Evolutionary conservation across 108 stramenopile species (phyloP), one percentile per base, ranked within the genome.

Genomic region (Conticribra guillardii): DNA sequence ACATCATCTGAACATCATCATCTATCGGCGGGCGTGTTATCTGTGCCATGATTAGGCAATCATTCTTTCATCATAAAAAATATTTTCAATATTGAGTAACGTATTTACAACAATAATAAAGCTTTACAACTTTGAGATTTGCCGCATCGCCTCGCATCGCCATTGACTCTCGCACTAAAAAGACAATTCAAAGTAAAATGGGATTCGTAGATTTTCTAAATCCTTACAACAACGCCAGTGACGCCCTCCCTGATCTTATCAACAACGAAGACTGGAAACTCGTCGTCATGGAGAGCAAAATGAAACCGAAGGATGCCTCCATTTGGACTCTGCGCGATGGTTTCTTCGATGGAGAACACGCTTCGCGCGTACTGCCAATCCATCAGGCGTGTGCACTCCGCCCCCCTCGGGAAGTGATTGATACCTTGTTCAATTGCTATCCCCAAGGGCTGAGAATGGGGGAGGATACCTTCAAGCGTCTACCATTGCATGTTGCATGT

Each of bases 401-500:
- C 11, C 55, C 64, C 19, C 69, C 80, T 9, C 58, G 45, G 24
- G 78, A 62, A n/a, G 68, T 86, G 23, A 70, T 89, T 56, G 69
- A 88, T 27, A 69, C 85, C 1, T 41, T 91, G 21, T 21, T 81
- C 18, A 37, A 60, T 16, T 84, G 84, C 29, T 85, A 83, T 71
- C 85, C 84, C 1, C 73, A 79, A 41, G 76, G 74, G 2, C 54
- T 88, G 19, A 69, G 52, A 44, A 70, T 76, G 54, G 59, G 53
- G 32, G 90, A 91, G 41, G 81, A 80, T 2, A 78, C 85, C 23
- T 91, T 87, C 57, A 55, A 88, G 15, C 74, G 90, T 33, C 48
- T 85, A 14, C 86, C 90, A 1, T 63, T 91, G 60, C 90, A 91
- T 48, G 84, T 87, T 59, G 90, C 90, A 9, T 91, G 87, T 73